Percentiles rank a stretch among this genome's conserved stretches.
Evolutionary conservation across 805 yeast genomes (phyloP).

Genomic region (Candida dendrica): DNA sequence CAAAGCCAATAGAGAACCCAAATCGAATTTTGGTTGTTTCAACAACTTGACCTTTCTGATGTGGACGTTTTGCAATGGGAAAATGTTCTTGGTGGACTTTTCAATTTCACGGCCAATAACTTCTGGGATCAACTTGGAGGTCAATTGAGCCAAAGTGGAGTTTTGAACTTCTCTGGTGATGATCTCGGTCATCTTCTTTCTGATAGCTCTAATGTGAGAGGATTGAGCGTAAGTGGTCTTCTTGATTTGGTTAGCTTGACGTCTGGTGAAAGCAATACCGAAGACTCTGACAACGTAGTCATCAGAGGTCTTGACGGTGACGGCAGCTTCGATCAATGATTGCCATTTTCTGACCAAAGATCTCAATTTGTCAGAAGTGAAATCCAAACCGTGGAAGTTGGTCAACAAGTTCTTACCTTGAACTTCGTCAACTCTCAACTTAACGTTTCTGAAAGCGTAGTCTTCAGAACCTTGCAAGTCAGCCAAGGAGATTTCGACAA

Average conservation of each 20-base stretch:
- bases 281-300: conserved; percentile 95
- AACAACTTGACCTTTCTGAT: conserved; percentile 98
- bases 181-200: conserved; percentile 95
- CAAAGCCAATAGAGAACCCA: conserved; percentile 90
- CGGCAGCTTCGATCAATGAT: conserved; percentile 95
- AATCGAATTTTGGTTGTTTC: conserved; percentile 98
- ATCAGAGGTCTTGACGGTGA: conserved; percentile 95
- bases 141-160: conserved; percentile 93
- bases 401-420: conserved; percentile 98
- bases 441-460: conserved; percentile 95
- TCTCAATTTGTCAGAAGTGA: conserved; percentile 96
- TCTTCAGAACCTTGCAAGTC: conserved; percentile 98
- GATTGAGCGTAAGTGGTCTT: conserved; percentile 97
- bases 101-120: conserved; percentile 98
- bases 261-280: conserved; percentile 98
- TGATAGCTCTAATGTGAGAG: conserved; percentile 93
- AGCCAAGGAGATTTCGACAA: conserved; percentile 91
- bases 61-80: conserved; percentile 97
- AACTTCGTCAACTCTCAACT: conserved; percentile 97
- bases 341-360: conserved; percentile 99
- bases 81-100: conserved; percentile 90
- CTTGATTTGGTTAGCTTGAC: conserved; percentile 94
- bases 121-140: conserved; percentile 96
- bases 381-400: conserved; percentile 99
- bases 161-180: conserved; percentile 94